These are phyloP conservation scores for Leccinum fibrillosum DNA, from an alignment of 768 basidiomycete genomes.

Conservation along the genomic window DNA sequence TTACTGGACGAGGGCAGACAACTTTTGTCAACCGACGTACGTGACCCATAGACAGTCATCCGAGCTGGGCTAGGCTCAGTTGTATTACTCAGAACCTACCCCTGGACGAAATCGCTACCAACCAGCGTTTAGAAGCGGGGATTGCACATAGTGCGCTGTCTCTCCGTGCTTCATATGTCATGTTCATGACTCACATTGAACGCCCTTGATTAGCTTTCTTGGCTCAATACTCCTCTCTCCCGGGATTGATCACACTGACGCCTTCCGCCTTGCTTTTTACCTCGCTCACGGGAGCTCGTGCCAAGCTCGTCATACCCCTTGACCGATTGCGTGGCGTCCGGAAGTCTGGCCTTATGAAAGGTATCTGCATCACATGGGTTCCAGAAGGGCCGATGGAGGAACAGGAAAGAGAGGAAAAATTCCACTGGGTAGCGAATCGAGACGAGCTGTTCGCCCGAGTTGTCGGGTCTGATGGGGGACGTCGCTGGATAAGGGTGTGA, in stretches of 20 bases:
- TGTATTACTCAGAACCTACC: background rate
- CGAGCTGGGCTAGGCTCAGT: background rate
- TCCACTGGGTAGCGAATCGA: slow-evolving; percentile 56
- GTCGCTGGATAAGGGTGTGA: slow-evolving; percentile 47
- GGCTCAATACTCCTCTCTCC: slow-evolving; percentile 51
- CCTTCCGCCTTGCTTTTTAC: slow-evolving; percentile 50
- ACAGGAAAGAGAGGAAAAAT: slow-evolving; percentile 48
- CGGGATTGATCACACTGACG: slow-evolving; percentile 61
- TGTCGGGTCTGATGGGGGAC: slow-evolving; percentile 46
- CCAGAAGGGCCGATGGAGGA: slow-evolving; percentile 24
- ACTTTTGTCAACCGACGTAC: slow-evolving; percentile 36
- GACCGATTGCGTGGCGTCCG: slow-evolving; percentile 51
- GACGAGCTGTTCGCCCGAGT: slow-evolving; percentile 68
- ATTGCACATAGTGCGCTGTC: slow-evolving; percentile 35
- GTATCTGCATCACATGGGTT: slow-evolving; percentile 47
- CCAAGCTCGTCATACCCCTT: slow-evolving; percentile 47
- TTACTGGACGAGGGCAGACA: slow-evolving; percentile 42
- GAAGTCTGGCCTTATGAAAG: slow-evolving; percentile 53
- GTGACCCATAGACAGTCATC: slow-evolving; percentile 20
- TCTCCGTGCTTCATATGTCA: background rate
- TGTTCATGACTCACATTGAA: slow-evolving; percentile 1
- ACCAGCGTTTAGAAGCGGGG: slow-evolving; percentile 6
- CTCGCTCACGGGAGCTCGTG: slow-evolving; percentile 42
- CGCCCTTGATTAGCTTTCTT: slow-evolving; percentile 47
- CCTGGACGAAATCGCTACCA: background rate